Evolutionary conservation across 2,329 filamentous ascomycete genomes (phyloP).

Genomic region (Paecilomyces formosus): DNA sequence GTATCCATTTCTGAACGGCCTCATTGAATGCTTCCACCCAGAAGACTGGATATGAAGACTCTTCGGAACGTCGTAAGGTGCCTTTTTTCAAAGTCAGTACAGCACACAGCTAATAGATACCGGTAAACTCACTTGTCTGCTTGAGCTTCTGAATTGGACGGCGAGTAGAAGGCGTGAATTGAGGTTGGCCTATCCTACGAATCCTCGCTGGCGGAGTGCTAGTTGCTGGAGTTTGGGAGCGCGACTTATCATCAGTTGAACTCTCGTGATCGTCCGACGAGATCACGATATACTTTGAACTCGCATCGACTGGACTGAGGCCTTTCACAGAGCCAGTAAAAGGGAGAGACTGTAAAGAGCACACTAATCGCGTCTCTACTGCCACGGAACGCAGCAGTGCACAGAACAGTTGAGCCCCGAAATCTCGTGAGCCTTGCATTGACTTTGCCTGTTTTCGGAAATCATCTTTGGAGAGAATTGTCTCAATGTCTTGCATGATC

Average conservation of each 20-base stretch:
- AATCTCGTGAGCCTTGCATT: slow-evolving; percentile 75
- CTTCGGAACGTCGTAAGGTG: slow-evolving; percentile 45
- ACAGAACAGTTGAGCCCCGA: slow-evolving; percentile 86
- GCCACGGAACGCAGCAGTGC: slow-evolving; percentile 76
- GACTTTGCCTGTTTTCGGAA: slow-evolving; percentile 64
- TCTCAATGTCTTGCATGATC: slow-evolving; percentile 57
- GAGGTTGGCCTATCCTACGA: slow-evolving; percentile 29
- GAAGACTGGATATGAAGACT: slow-evolving; percentile 75
- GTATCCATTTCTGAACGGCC: slow-evolving; percentile 84
- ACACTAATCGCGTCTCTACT: slow-evolving; percentile 74
- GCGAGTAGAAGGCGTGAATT: slow-evolving; percentile 15
- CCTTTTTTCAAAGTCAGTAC: slow-evolving; percentile 21
- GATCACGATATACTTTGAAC: slow-evolving; percentile 27
- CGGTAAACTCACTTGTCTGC: slow-evolving; percentile 9
- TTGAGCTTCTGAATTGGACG: slow-evolving; percentile 10
- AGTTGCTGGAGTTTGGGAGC: slow-evolving; percentile 7
- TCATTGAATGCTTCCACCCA: slow-evolving; percentile 91
- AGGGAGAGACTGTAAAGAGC: slow-evolving; percentile 76
- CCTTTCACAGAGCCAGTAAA: slow-evolving; percentile 49
- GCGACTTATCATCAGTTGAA: slow-evolving; percentile 19
- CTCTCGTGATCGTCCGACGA: slow-evolving; percentile 27
- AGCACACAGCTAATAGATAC: slow-evolving; percentile 1
- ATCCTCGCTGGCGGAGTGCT: slow-evolving; percentile 10
- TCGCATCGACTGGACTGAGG: slow-evolving; percentile 34
- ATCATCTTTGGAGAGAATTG: slow-evolving; percentile 60